These are phyloP conservation scores for Paraurostyla sp. DNA, from an alignment of 73 alveolate species.

Conservation along the genomic window DNA sequence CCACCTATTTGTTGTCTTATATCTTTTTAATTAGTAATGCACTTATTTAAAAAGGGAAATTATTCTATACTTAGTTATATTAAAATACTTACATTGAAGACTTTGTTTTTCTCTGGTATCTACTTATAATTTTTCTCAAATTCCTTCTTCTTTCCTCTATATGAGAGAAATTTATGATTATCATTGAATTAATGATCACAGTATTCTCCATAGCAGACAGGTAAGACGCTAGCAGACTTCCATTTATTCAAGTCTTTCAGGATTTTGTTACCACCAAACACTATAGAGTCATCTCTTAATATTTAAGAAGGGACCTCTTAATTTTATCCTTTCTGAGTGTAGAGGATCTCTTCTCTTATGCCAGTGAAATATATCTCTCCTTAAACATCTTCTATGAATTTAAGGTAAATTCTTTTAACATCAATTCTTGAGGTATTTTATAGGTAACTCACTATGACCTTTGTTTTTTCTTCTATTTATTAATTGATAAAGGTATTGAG, in stretches of 20 bases:
- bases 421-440: slow-evolving; percentile 16
- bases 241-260: not conserved
- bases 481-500: not conserved
- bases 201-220: slow-evolving; percentile 53
- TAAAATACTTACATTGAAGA: slow-evolving; percentile 19
- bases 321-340: not conserved
- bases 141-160: slow-evolving; percentile 67
- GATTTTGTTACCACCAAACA: slow-evolving; percentile 23
- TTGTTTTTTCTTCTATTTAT: not conserved
- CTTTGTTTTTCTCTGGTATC: slow-evolving; percentile 48
- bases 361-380: slow-evolving; percentile 50
- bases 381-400: slow-evolving; percentile 8
- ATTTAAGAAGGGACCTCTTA: not conserved
- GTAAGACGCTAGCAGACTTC: not conserved
- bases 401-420: not conserved
- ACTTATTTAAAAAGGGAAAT: slow-evolving; percentile 15
- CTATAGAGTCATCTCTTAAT: not conserved
- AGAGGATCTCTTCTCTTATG: not conserved
- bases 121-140: slow-evolving; percentile 45
- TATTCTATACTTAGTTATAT: not conserved
- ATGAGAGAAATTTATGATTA: slow-evolving; percentile 28
- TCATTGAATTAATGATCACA: slow-evolving; percentile 53
- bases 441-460: not conserved
- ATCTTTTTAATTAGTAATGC: slow-evolving; percentile 55
- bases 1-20: slow-evolving; percentile 44